Percentiles rank a stretch among this genome's conserved stretches.
phyloP scores from a whole-genome alignment of 306 rosid genomes.

The Vicia villosa region DNA sequence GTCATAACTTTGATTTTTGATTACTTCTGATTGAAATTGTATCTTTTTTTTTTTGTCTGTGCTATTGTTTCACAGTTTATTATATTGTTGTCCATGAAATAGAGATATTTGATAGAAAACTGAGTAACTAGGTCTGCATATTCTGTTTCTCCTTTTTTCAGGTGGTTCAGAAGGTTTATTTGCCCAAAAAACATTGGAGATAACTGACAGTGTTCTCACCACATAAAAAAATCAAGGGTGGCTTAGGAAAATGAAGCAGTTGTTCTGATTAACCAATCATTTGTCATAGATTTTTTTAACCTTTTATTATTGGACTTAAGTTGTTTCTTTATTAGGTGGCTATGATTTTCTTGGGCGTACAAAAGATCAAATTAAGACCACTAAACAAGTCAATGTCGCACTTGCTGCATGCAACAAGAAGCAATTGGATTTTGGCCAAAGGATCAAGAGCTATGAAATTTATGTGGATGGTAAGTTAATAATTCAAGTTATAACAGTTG shows the following conservation, averaged over 20 bases:
- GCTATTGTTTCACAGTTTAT: background rate
- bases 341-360: slow-evolving; percentile 98
- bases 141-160: slow-evolving; percentile 39
- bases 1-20: too few species aligned
- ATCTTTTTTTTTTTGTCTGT: too few species aligned
- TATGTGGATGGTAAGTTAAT: too few species aligned
- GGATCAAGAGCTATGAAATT: too few species aligned
- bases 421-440: too few species aligned
- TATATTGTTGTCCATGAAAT: slow-evolving; percentile 1
- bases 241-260: slow-evolving; percentile 24
- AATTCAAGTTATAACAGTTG: too few species aligned
- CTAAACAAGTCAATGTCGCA: slow-evolving; percentile 91
- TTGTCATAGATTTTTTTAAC: background rate
- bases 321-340: slow-evolving; percentile 67
- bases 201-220: slow-evolving; percentile 71
- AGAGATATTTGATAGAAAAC: background rate
- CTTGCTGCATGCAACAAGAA: slow-evolving; percentile 72
- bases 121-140: slow-evolving; percentile 25
- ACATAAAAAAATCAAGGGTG: slow-evolving; percentile 95
- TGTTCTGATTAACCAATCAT: background rate
- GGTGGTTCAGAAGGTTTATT: slow-evolving; percentile 98
- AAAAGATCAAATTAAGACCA: slow-evolving; percentile 93
- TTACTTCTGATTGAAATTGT: too few species aligned
- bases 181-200: slow-evolving; percentile 89
- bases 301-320: slow-evolving; percentile 4